phyloP scores from a whole-genome alignment of 1,284 basidiomycete genomes.

The Hemileia vastatrix region DNA sequence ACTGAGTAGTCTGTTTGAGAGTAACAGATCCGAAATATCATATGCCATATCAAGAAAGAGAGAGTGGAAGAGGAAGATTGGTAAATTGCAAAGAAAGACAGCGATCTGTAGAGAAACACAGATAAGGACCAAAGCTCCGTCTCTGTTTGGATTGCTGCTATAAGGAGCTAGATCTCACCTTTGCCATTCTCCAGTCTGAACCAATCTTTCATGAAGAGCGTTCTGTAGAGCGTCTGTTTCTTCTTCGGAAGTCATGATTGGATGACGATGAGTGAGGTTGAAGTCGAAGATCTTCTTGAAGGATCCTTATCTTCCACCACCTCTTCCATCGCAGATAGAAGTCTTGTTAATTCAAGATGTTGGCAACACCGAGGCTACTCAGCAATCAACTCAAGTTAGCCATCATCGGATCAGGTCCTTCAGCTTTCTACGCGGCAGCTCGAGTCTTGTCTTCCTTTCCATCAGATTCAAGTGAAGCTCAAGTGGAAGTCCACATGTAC shows the following conservation, averaged over 20 bases:
- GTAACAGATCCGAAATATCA: too few relatives aligned
- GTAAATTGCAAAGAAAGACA: too few relatives aligned
- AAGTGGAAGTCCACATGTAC: slow-evolving; percentile 65
- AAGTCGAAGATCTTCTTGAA: too few relatives aligned
- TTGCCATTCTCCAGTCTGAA: not conserved
- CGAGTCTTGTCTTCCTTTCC: slow-evolving; percentile 33
- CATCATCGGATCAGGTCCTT: slow-evolving; percentile 40
- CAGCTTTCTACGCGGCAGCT: slow-evolving; percentile 41
- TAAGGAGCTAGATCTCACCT: not conserved
- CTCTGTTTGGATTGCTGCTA: too few relatives aligned
- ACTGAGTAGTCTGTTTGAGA: too few relatives aligned
- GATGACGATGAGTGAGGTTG: not conserved
- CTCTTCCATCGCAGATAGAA: too few relatives aligned
- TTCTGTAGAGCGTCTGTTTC: not conserved
- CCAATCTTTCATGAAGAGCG: not conserved
- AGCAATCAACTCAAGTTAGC: slow-evolving; percentile 26
- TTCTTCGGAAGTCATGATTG: not conserved
- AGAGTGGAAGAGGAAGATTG: too few relatives aligned
- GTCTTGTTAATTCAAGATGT: not conserved
- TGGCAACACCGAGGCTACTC: not conserved
- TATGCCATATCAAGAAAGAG: too few relatives aligned
- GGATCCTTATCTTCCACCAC: too few relatives aligned
- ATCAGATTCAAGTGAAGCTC: slow-evolving; percentile 5
- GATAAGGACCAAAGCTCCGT: too few relatives aligned
- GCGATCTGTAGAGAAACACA: too few relatives aligned